A percentile compares a stretch with the other conserved stretches of the same genome.
These are phyloP conservation scores for Alternaria hordeiaustralica DNA, from an alignment of 2,329 filamentous ascomycete species.

Conservation along the genomic window DNA sequence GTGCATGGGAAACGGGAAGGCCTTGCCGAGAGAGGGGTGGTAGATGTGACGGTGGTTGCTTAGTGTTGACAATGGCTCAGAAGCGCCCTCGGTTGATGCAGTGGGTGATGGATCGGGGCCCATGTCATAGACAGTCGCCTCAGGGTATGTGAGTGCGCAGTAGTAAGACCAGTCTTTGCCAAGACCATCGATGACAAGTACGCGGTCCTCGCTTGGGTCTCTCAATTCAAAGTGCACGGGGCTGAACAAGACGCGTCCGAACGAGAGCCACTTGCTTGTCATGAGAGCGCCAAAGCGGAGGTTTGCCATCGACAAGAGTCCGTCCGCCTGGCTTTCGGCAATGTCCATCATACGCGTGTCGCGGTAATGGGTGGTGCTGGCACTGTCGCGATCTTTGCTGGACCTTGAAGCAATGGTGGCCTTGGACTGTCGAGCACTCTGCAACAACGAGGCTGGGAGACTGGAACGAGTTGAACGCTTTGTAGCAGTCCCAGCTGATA, in stretches of 20 bases:
- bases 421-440: constrained; percentile 43
- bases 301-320: constrained; percentile 67
- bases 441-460: constrained; percentile 37
- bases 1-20: constrained; percentile 76
- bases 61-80: constrained; percentile 46
- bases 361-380: constrained; percentile 50
- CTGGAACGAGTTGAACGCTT: constrained; percentile 45
- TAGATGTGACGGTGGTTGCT: constrained; percentile 79
- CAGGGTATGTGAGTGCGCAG: constrained; percentile 78
- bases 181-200: constrained; percentile 81
- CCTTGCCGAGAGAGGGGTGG: constrained; percentile 66
- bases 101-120: constrained; percentile 41
- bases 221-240: constrained; percentile 75
- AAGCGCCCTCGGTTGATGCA: constrained; percentile 13
- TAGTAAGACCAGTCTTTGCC: constrained; percentile 94
- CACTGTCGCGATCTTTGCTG: constrained; percentile 45
- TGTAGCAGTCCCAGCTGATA: constrained; percentile 38
- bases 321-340: constrained; percentile 47
- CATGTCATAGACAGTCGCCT: constrained; percentile 78
- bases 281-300: constrained; percentile 81
- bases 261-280: constrained; percentile 86
- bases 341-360: constrained; percentile 64
- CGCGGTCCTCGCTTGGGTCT: constrained; percentile 64
- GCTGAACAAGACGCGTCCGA: constrained; percentile 83
- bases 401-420: constrained; percentile 38